phyloP scores from a whole-genome alignment of 2,329 filamentous ascomycete species.

The Ambrosiella beaveri region DNA sequence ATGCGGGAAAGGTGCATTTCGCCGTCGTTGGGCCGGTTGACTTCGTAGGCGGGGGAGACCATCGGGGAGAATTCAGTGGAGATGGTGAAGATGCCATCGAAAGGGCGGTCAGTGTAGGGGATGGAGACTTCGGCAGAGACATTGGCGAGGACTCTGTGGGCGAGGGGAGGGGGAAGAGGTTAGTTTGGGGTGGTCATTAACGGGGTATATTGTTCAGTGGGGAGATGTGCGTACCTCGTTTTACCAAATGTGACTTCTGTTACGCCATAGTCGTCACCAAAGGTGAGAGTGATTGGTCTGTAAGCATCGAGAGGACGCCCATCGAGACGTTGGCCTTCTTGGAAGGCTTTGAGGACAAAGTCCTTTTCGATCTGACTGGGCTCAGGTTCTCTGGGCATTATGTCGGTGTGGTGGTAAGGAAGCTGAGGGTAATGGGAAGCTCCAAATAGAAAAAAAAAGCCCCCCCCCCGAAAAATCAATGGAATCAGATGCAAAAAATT shows the following conservation, averaged over 20 bases:
- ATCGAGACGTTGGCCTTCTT: constrained; percentile 68
- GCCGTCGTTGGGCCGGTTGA: constrained; percentile 63
- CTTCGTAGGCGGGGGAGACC: constrained; percentile 78
- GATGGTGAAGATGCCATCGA: constrained; percentile 91
- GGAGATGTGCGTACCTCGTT: constrained; percentile 46
- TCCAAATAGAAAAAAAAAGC: not conserved
- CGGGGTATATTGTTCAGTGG: not conserved
- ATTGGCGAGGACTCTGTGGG: constrained; percentile 60
- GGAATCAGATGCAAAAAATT: not conserved
- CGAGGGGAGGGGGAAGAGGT: not conserved
- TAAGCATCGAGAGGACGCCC: constrained; percentile 67
- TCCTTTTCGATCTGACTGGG: constrained; percentile 76
- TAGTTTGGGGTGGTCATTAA: constrained; percentile 4
- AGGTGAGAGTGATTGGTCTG: constrained; percentile 57
- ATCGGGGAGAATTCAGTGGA: constrained; percentile 81
- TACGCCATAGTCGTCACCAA: constrained; percentile 82
- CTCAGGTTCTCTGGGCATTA: constrained; percentile 83
- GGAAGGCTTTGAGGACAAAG: constrained; percentile 70
- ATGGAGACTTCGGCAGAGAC: constrained; percentile 78
- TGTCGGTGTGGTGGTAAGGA: constrained; percentile 14
- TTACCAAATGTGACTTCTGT: constrained; percentile 77
- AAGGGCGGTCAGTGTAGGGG: constrained; percentile 74
- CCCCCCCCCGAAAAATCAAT: too few species aligned
- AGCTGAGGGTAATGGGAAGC: not conserved
- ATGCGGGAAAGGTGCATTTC: constrained; percentile 76